Percentiles rank a stretch among this genome's conserved stretches.
Conservation (phyloP, 805 yeast genomes). For the Candida andamanensis region DNA sequence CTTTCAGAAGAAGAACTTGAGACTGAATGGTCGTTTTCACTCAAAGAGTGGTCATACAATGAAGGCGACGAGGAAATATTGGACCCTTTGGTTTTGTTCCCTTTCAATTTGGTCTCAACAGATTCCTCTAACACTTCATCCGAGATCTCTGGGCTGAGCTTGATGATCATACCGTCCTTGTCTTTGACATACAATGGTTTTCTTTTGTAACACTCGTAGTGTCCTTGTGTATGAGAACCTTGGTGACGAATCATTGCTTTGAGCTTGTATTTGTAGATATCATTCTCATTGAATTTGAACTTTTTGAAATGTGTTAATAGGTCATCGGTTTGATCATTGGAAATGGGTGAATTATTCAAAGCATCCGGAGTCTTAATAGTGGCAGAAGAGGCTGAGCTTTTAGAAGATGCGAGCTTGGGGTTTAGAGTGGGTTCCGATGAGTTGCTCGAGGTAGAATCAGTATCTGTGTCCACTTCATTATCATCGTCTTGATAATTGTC, state of each 20-base stretch:
- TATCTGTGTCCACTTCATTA: slow-evolving; percentile 14
- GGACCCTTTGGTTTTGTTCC: slow-evolving; percentile 7
- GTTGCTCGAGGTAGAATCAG: slow-evolving; percentile 17
- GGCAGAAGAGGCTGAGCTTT: slow-evolving; percentile 10
- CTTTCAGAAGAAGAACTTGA: slow-evolving; percentile 8
- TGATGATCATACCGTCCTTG: slow-evolving; percentile 35
- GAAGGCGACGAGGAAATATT: slow-evolving; percentile 10
- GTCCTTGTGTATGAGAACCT: slow-evolving; percentile 87
- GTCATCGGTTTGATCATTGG: slow-evolving; percentile 32
- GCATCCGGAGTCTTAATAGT: slow-evolving; percentile 19
- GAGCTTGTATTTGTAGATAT: slow-evolving; percentile 48
- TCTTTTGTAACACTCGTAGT: slow-evolving; percentile 80
- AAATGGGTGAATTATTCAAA: slow-evolving; percentile 32
- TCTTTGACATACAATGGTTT: slow-evolving; percentile 59
- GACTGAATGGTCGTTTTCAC: slow-evolving; percentile 3
- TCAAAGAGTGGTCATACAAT: slow-evolving; percentile 15
- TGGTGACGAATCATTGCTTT: slow-evolving; percentile 76
- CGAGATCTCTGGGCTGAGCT: slow-evolving; percentile 36
- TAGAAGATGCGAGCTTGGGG: slow-evolving; percentile 7
- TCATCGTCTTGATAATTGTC: slow-evolving; percentile 15
- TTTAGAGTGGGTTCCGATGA: slow-evolving; percentile 11
- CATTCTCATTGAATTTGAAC: slow-evolving; percentile 37
- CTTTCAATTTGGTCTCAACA: slow-evolving; percentile 3
- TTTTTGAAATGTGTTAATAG: slow-evolving; percentile 32
- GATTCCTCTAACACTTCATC: slow-evolving; percentile 19